A percentile compares a stretch with the other conserved stretches of the same genome.
These are phyloP conservation scores for Nitzschia sp. DNA, from an alignment of 108 stramenopile species.

Conservation along the genomic window DNA sequence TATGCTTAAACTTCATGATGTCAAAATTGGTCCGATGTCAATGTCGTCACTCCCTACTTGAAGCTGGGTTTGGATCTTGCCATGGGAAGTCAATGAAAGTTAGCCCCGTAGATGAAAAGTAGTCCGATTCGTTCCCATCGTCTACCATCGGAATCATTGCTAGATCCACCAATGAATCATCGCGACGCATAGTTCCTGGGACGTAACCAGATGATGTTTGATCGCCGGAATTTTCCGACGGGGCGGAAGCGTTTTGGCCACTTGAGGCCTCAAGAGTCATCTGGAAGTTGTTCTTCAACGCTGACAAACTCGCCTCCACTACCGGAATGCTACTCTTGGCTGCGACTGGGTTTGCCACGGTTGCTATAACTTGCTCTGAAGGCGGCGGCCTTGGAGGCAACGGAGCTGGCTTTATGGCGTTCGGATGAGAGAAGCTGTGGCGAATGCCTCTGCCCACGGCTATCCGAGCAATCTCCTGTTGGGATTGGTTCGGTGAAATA, in stretches of 20 bases:
- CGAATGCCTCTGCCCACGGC: constrained; percentile 62
- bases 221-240: neutral
- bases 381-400: constrained; percentile 20
- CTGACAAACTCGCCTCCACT: constrained; percentile 52
- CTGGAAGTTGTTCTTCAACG: constrained; percentile 62
- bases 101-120: constrained; percentile 9
- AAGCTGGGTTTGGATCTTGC: constrained; percentile 11
- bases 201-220: constrained; percentile 6
- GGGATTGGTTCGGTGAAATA: constrained; percentile 15
- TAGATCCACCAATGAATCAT: constrained; percentile 74
- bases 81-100: constrained; percentile 61
- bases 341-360: neutral
- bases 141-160: constrained; percentile 63
- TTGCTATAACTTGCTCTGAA: neutral
- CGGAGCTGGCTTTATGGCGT: neutral
- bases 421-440: constrained; percentile 37
- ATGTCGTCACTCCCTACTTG: no score
- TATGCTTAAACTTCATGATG: no score
- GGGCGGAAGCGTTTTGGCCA: neutral
- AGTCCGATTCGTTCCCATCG: constrained; percentile 13
- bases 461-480: constrained; percentile 49
- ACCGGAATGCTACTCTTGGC: no score
- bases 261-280: constrained; percentile 27
- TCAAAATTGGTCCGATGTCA: no score
- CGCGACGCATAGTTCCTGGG: constrained; percentile 55